phyloP scores from a whole-genome alignment of 495 filamentous ascomycete genomes.

The Aspergillus olivimuriae region DNA sequence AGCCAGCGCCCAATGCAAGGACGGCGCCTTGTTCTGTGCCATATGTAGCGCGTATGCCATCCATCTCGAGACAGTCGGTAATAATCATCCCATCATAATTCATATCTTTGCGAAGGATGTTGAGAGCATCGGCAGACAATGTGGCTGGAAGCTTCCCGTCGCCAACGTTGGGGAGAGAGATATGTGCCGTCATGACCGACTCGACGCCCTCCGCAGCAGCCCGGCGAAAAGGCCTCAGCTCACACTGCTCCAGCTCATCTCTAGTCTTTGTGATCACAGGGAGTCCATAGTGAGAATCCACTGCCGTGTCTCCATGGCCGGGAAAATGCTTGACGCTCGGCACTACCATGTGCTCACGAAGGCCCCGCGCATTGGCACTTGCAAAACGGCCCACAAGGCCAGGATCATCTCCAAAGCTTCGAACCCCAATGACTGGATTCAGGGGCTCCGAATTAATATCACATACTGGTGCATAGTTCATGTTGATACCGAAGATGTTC shows the following conservation, averaged over 20 bases:
- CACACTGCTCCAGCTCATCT: constrained; percentile 33
- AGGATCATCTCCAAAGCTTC: constrained; percentile 36
- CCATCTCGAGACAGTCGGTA: constrained; percentile 41
- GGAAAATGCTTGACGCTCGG: constrained; percentile 41
- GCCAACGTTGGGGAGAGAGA: constrained; percentile 31
- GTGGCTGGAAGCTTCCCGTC: constrained; percentile 30
- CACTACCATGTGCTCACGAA: constrained; percentile 31
- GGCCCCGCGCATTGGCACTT: constrained; percentile 28
- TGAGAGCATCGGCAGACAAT: constrained; percentile 28
- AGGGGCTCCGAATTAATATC: constrained; percentile 40
- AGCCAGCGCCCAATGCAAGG: constrained; percentile 41
- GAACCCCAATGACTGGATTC: constrained; percentile 39
- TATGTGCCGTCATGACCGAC: constrained; percentile 40
- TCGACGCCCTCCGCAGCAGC: constrained; percentile 37
- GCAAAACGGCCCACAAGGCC: constrained; percentile 34
- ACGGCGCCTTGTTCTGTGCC: constrained; percentile 42
- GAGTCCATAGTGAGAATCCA: constrained; percentile 38
- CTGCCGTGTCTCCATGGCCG: constrained; percentile 38
- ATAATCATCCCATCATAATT: constrained; percentile 35
- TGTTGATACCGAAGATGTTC: constrained; percentile 34
- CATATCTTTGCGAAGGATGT: constrained; percentile 36
- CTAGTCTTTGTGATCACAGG: constrained; percentile 33
- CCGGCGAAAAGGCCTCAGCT: constrained; percentile 37
- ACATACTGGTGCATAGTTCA: constrained; percentile 40
- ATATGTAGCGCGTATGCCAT: constrained; percentile 39